phyloP scores from a whole-genome alignment of 75 land plant species.

The Picea glauca region DNA sequence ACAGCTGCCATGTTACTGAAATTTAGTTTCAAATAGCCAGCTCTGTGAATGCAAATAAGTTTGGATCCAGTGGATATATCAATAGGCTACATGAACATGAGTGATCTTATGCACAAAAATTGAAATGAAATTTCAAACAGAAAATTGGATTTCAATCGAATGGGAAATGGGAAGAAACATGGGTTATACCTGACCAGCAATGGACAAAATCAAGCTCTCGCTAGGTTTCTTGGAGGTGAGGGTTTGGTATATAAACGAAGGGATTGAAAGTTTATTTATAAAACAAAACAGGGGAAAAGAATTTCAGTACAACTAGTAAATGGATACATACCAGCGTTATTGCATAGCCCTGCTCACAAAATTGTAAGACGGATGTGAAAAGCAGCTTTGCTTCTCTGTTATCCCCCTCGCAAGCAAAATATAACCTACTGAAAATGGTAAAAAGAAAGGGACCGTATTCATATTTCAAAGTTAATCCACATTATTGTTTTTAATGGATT shows the following conservation, averaged over 20 bases:
- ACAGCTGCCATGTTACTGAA: neutral
- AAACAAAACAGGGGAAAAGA: neutral
- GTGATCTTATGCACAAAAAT: neutral
- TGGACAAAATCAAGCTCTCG: neutral
- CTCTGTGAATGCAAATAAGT: neutral
- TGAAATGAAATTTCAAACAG: neutral
- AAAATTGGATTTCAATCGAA: neutral
- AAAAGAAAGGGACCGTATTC: neutral
- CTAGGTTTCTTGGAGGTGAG: neutral
- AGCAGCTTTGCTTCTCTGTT: too few relatives aligned
- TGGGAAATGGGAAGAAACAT: neutral
- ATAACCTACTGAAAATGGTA: neutral
- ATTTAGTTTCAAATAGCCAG: neutral
- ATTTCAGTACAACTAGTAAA: neutral
- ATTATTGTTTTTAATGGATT: too few relatives aligned
- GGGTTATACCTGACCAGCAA: too few relatives aligned
- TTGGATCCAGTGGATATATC: too few relatives aligned
- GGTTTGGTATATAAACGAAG: neutral
- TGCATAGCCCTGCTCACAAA: neutral
- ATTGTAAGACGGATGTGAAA: too few relatives aligned
- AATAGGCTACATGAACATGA: neutral
- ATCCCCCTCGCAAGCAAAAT: neutral
- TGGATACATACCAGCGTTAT: neutral
- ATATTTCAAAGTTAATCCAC: neutral
- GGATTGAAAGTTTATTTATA: neutral